Conservation (phyloP, 176 grass and related monocot genomes). For the Triticum urartu region DNA sequence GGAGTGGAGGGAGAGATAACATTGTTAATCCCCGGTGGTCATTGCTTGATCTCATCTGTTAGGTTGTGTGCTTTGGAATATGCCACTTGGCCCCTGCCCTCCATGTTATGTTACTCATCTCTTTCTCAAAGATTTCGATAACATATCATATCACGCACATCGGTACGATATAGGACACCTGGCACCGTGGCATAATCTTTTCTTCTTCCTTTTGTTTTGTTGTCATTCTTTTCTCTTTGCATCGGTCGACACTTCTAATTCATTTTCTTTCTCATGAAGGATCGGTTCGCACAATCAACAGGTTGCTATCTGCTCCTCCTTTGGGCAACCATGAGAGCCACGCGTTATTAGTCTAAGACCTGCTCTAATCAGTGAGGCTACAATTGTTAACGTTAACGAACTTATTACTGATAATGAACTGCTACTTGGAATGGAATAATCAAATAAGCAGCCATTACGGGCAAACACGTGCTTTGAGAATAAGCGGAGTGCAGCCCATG, state of each 20-base stretch:
- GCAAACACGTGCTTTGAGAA: background rate
- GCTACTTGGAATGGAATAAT: background rate
- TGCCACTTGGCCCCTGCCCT: slow-evolving; percentile 26
- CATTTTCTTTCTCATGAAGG: no score
- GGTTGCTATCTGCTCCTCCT: slow-evolving; percentile 7
- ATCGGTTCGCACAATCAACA: background rate
- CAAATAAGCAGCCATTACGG: background rate
- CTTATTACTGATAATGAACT: background rate
- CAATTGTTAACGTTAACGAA: no score
- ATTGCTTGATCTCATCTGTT: slow-evolving; percentile 44
- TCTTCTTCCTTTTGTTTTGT: background rate
- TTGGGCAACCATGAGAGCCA: slow-evolving; percentile 11
- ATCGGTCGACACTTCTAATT: background rate
- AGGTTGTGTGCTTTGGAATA: slow-evolving; percentile 45
- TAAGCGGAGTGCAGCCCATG: background rate
- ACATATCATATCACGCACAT: background rate
- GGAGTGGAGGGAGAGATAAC: slow-evolving; percentile 20
- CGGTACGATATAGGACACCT: background rate
- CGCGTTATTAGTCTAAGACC: slow-evolving; percentile 29
- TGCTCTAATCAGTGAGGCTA: background rate
- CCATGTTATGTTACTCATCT: background rate
- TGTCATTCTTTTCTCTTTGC: background rate
- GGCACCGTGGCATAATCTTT: background rate
- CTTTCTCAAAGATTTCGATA: slow-evolving; percentile 6
- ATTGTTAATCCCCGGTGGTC: slow-evolving; percentile 35